Evolutionary conservation across 805 yeast species (phyloP), one percentile per base, ranked within the genome.

Genomic region (Yarrowia alimentaria): DNA sequence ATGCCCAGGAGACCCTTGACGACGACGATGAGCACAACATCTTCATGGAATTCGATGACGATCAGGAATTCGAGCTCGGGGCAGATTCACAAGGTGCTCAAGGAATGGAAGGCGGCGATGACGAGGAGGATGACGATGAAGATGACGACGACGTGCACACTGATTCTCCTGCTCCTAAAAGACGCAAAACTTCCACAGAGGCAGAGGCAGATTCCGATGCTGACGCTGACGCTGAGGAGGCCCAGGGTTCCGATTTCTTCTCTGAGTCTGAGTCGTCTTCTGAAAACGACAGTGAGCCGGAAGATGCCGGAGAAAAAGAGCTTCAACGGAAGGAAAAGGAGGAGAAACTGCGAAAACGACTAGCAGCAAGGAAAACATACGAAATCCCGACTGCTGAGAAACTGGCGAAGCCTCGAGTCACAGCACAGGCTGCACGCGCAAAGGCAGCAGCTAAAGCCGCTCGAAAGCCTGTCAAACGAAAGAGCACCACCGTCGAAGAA

Each of bases 1-100:
- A 80, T 53, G 74, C 85, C 21, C 95, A 82, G 58, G 85, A 78
- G 56, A 83, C 78, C 38, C 62, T 69, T 11, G 71, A 69, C 12
- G 73, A 71, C 3, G 88, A 86, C 33, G 95, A 85, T 33, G 94
- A 86, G 55, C 84, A 86, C 29, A 78, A 81, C 51, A 60, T 68
- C 25, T 69, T 69, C 51, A 62, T 62, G 35, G 75, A 71, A 52
- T 54, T 64, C 11, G 75, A 70, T 29, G 70, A 64, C 34, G 75
- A 72, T 50, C 66, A 59, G 34, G 74, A 81, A 30, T 70, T 68
- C 54, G 67, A 59, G 52, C 50, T 60, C 14, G 67, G 56, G 20
- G 28, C 31, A 1, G 62, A 59, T 28, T 55, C 60, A 50, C 37
- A 29, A 6, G 29, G 14, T 10, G n/a, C 24, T 9, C 29, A 29